Evolutionary conservation across 805 yeast species (phyloP).

Genomic region (Allodekkera sacchari): DNA sequence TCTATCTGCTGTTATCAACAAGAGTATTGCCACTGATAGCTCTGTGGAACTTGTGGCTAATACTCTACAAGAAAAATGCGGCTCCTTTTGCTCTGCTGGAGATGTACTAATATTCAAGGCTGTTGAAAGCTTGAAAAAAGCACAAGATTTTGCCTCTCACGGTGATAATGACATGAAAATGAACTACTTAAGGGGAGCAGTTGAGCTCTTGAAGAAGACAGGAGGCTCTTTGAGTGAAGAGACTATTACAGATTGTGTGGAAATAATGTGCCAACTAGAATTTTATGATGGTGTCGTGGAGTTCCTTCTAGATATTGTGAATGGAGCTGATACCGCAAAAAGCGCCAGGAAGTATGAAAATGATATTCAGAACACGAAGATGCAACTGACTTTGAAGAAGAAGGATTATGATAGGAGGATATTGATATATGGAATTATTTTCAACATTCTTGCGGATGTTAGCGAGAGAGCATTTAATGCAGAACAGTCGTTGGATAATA

Average conservation of each 20-base stretch:
- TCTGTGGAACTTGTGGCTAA: conserved; percentile 86
- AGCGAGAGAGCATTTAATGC: conserved; percentile 49
- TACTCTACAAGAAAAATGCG: conserved; percentile 85
- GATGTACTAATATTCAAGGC: conserved; percentile 94
- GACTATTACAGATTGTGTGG: conserved; percentile 71
- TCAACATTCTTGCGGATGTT: conserved; percentile 63
- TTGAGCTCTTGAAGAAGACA: conserved; percentile 67
- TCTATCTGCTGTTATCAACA: conserved; percentile 80
- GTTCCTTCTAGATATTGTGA: conserved; percentile 69
- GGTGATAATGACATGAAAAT: conserved; percentile 61
- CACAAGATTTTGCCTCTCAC: conserved; percentile 62
- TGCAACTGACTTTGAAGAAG: conserved; percentile 40
- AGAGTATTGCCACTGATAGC: conserved; percentile 83
- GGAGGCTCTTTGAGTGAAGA: conserved; percentile 72
- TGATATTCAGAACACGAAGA: conserved; percentile 20
- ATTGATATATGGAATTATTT: conserved; percentile 63
- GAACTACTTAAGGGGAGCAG: conserved; percentile 66
- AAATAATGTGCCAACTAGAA: conserved; percentile 67
- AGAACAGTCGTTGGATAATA: conserved; percentile 18
- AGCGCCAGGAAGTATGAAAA: conserved; percentile 47
- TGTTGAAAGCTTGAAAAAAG: conserved; percentile 81
- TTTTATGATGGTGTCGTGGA: conserved; percentile 82
- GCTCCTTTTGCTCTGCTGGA: conserved; percentile 86
- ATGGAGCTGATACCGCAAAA: conserved; percentile 54
- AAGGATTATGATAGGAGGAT: conserved; percentile 43